Conservation (phyloP, 768 basidiomycete genomes). For the Suillus paluster region DNA sequence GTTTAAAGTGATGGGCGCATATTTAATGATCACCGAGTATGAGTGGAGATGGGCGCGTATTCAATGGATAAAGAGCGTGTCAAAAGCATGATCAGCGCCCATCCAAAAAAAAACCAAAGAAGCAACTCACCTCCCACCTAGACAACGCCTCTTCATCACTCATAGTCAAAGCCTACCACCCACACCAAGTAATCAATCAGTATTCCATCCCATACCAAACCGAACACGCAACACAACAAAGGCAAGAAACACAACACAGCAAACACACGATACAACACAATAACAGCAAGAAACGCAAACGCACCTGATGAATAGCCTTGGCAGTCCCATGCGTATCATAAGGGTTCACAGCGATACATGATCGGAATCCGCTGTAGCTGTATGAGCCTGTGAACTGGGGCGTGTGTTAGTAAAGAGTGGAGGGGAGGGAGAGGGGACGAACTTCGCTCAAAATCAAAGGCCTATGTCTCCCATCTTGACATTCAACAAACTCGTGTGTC, state of each 20-base stretch:
- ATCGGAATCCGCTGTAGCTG: constrained; percentile 84
- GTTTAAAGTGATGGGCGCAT: background rate
- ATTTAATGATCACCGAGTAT: background rate
- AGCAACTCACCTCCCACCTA: constrained; percentile 69
- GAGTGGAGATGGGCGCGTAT: background rate
- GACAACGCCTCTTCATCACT: constrained; percentile 67
- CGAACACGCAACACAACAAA: no score
- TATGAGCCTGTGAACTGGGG: constrained; percentile 83
- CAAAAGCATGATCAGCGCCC: background rate
- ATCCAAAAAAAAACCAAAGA: constrained; percentile 9
- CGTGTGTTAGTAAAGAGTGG: constrained; percentile 7
- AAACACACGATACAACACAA: no score
- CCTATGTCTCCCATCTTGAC: constrained; percentile 69
- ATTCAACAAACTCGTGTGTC: constrained; percentile 85
- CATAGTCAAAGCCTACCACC: constrained; percentile 72
- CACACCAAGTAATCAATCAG: background rate
- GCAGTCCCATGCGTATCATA: constrained; percentile 88
- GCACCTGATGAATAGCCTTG: constrained; percentile 65
- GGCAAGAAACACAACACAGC: no score
- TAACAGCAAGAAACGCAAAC: no score
- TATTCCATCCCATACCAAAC: no score
- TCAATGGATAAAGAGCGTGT: background rate
- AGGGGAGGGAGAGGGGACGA: constrained; percentile 19
- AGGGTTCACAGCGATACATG: constrained; percentile 85
- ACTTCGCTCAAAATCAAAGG: constrained; percentile 84